Percentiles rank a stretch among this genome's conserved stretches.
These are phyloP conservation scores for Durusdinium trenchii DNA, from an alignment of 73 alveolate genomes.

Conservation along the genomic window DNA sequence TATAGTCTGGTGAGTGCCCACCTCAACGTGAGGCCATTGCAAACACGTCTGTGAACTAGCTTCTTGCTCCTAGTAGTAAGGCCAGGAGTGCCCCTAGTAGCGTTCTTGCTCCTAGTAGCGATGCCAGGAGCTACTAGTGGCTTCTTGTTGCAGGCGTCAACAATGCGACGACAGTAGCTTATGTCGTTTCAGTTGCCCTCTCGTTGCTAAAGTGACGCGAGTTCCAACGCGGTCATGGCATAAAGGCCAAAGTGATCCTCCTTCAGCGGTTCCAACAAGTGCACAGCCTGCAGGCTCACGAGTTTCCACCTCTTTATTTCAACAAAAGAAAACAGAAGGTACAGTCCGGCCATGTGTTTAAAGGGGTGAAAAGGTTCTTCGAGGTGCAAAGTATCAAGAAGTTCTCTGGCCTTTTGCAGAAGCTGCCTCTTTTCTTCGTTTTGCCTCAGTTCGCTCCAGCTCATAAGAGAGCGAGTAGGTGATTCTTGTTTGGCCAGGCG, in stretches of 20 bases:
- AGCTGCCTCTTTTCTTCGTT: slow-evolving; percentile 64
- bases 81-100: too few relatives aligned
- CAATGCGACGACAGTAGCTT: not conserved
- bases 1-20: too few relatives aligned
- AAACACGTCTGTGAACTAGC: too few relatives aligned
- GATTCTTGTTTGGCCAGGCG: not conserved
- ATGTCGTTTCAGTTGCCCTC: not conserved
- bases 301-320: not conserved
- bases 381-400: too few relatives aligned
- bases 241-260: slow-evolving; percentile 58
- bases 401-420: slow-evolving; percentile 56
- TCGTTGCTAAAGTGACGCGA: not conserved
- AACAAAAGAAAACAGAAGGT: not conserved
- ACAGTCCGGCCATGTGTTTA: not conserved
- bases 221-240: slow-evolving; percentile 54
- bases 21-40: too few relatives aligned
- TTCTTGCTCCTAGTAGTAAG: too few relatives aligned
- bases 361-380: not conserved
- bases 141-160: too few relatives aligned
- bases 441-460: slow-evolving; percentile 30
- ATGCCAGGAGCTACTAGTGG: too few relatives aligned
- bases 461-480: not conserved
- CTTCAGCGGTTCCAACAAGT: slow-evolving; percentile 52
- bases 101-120: too few relatives aligned
- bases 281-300: slow-evolving; percentile 31